Base-by-base conservation (phyloP, 192 early-diverging fungal species). In the Kappamyces sp. region DNA sequence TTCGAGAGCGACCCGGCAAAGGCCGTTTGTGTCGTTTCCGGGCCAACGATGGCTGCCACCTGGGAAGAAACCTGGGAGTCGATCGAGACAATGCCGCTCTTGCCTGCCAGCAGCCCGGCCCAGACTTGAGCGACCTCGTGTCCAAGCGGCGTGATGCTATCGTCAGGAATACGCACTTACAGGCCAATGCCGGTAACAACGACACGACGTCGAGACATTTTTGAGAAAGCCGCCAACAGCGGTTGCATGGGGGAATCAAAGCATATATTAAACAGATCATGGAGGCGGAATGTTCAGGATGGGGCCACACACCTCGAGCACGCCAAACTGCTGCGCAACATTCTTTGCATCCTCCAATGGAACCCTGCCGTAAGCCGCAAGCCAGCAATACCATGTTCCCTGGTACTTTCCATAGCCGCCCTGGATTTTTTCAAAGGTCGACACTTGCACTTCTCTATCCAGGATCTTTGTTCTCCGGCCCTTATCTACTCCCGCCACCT, bases 151-250 rank as follows among this genome's bases (percentile, higher is more conserved):
- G 92, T 92, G 34, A 98, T 88, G 22, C 22, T 22, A 22, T 22
- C 22, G 22, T 22, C 22, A 22, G 22, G 22, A 22, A 22, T 22
- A 22, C 22, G 22, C 22, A 22, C 22, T 22, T 22, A 22, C 12
- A 93, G 72, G 4, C 94, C 94, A 3, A 98, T 76, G 3, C 94
- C 94, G 14, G 94, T 98, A 8, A 98, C 91, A 2, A 93, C 94
- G 1, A 98, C 94, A n/a, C 91, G 74, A 38, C 81, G 33, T 22
- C 22, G 22, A 22, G 22, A 22, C 22, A 22, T 22, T 22, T 22
- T 22, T 51, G 22, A 22, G 22, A 22, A 22, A 22, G 22, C 22
- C 22, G 22, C 22, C 22, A 0, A 22, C 22, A 22, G 22, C 22
- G 22, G 22, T 22, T 22, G 22, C 22, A 22, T 62, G 51, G 8